Conservation (phyloP, 1,139 yeast species). For the Blastobotrys elegans region DNA sequence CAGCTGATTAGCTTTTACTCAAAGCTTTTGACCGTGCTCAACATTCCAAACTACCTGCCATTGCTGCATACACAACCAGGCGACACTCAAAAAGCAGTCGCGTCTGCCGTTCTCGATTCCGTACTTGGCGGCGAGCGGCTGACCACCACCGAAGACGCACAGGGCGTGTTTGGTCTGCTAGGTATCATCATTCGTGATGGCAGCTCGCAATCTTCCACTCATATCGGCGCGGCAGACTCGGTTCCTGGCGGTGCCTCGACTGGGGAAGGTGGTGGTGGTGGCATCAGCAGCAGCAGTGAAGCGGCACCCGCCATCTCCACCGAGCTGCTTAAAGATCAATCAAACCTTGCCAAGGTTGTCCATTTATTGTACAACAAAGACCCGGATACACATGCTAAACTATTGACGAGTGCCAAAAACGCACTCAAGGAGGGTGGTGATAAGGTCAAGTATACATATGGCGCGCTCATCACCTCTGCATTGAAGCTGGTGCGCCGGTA, state of each 20-base stretch:
- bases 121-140: conserved; percentile 30
- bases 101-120: conserved; percentile 34
- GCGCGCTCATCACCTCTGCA: conserved; percentile 61
- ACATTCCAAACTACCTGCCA: conserved; percentile 35
- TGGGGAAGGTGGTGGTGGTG: conserved; percentile 18
- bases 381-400: conserved; percentile 48
- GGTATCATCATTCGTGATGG: conserved; percentile 33
- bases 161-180: conserved; percentile 38
- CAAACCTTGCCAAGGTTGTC: conserved; percentile 64
- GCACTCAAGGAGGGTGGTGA: conserved; percentile 51
- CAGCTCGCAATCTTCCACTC: conserved; percentile 15
- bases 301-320: conserved; percentile 12
- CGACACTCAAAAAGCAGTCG: conserved; percentile 35
- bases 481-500: conserved; percentile 54
- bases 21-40: conserved; percentile 33
- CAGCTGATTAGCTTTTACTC: conserved; percentile 49
- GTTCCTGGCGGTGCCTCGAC: conserved; percentile 22
- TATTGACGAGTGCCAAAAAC: conserved; percentile 53
- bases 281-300: conserved; percentile 7
- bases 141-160: conserved; percentile 31
- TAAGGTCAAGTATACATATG: conserved; percentile 62
- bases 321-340: conserved; percentile 47
- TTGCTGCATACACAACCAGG: conserved; percentile 36
- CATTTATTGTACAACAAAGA: conserved; percentile 53
- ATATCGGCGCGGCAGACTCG: conserved; percentile 12